Evolutionary conservation across 1,284 basidiomycete genomes (phyloP).

Genomic region (Thecaphora thlaspeos): DNA sequence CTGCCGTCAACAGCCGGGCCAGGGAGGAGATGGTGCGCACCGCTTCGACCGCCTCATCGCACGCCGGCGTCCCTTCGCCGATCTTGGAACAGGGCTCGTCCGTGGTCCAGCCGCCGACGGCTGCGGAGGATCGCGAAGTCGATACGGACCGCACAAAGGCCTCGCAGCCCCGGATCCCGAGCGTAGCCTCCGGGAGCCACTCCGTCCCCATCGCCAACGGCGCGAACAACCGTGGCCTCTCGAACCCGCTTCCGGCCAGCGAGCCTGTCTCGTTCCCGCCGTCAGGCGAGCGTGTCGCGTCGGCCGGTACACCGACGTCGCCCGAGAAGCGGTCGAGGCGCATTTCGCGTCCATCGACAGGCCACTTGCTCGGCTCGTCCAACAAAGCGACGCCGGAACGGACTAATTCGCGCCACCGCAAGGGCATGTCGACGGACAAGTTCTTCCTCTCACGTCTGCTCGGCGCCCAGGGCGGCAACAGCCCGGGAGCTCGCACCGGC

Average conservation of each 20-base stretch:
- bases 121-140: too few relatives aligned
- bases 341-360: not conserved
- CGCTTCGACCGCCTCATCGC: not conserved
- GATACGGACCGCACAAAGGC: too few relatives aligned
- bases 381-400: not conserved
- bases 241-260: conserved; percentile 10
- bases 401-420: conserved; percentile 34
- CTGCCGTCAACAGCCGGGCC: conserved; percentile 9
- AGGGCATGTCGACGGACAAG: conserved; percentile 52
- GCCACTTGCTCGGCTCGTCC: not conserved
- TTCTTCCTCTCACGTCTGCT: conserved; percentile 46
- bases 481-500: not conserved
- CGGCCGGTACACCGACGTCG: conserved; percentile 4
- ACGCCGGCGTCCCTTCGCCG: conserved; percentile 13
- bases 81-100: conserved; percentile 16
- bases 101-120: too few relatives aligned
- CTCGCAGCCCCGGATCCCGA: too few relatives aligned
- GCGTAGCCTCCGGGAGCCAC: too few relatives aligned
- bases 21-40: not conserved
- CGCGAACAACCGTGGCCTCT: conserved; percentile 8
- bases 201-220: too few relatives aligned
- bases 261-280: conserved; percentile 28
- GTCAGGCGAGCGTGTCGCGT: conserved; percentile 6
- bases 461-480: conserved; percentile 17
- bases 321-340: not conserved